Evolutionary conservation across 2,329 filamentous ascomycete genomes (phyloP).

Genomic region (Tolypocladium inflatum): DNA sequence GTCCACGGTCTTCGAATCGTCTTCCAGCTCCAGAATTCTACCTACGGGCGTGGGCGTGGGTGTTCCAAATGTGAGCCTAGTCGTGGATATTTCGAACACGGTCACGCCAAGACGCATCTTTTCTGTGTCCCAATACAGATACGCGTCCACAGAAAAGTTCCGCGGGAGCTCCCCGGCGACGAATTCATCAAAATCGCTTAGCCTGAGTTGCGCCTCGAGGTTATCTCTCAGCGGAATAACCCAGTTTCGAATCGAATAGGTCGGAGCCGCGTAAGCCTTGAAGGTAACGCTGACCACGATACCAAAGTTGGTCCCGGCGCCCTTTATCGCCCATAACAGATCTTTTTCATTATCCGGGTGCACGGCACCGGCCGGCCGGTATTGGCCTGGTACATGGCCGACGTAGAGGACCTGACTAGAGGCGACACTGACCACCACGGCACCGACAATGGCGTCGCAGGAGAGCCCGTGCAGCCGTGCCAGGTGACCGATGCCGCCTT

Average conservation of each 20-base stretch:
- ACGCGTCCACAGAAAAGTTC: no score
- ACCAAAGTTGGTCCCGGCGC: conserved; percentile 50
- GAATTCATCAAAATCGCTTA: no score
- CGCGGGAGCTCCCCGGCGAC: no score
- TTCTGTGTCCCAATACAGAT: no score
- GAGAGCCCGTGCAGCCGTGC: conserved; percentile 44
- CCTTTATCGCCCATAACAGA: conserved; percentile 47
- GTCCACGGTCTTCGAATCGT: no score
- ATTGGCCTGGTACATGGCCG: conserved; percentile 23
- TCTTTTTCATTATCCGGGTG: conserved; percentile 43
- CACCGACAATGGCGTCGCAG: conserved; percentile 52
- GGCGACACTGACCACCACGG: conserved; percentile 43
- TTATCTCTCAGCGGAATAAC: conserved; percentile 20
- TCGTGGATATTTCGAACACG: no score
- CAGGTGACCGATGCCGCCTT: conserved; percentile 57
- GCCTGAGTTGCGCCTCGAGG: no score
- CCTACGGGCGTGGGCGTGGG: no score
- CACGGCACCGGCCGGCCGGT: no score
- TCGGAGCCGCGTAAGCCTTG: conserved; percentile 31
- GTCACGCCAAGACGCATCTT: no score
- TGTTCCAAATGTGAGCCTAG: no score
- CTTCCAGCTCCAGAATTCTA: no score
- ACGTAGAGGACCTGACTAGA: conserved; percentile 38
- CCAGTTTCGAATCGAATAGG: conserved; percentile 31
- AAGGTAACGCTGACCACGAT: conserved; percentile 46